Base-by-base conservation (phyloP, 2,329 filamentous ascomycete species). In the Xylariaceae sp. region DNA sequence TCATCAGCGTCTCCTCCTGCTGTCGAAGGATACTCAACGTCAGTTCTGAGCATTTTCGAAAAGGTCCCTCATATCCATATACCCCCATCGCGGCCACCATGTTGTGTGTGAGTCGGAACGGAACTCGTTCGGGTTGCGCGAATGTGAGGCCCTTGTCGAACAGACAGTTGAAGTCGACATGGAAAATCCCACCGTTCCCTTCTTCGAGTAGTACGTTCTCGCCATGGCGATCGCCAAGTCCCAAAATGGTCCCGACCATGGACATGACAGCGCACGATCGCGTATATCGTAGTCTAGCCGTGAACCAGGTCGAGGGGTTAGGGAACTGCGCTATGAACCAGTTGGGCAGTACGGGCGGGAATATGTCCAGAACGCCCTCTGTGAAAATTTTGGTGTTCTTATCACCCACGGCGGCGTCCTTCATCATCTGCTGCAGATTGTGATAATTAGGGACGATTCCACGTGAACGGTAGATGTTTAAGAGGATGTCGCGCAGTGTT, bases 141-240 rank as follows among this genome's bases (percentile, higher is more conserved):
- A 99, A 98, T 0, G 93, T 97, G 36, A 94, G 84, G 1, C 95
- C 95, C 71, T 99, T 99, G 79, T 99, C 96, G 73, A 99, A 99
- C 4, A 99, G 86, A 74, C 96, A 99, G 77, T 99, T 99, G 82
- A 99, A 99, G 76, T 99, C 95, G 41, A 99, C 96, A 75, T 99
- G 95, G 75, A 99, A 91, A 2, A 96, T 87, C 48, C 94, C 94
- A 40, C 96, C 95, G 63, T 92, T 96, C 54, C 90, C 89, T 77
- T 98, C 92, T 74, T 98, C 92, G 28, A 99, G 87, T 26, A 97
- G 85, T 53, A 99, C 91, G 74, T 99, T 99, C 74, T 99, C 95
- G 56, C 94, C 94, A 75, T 99, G 95, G 3, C 95, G 88, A 75
- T 99, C 95, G 34, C 95, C 95, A 0, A 99, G 81, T 0, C 90